Evolutionary conservation across 495 filamentous ascomycete genomes (phyloP), one percentile per base, ranked within the genome.

Genomic region (Tetracladium setigerum): DNA sequence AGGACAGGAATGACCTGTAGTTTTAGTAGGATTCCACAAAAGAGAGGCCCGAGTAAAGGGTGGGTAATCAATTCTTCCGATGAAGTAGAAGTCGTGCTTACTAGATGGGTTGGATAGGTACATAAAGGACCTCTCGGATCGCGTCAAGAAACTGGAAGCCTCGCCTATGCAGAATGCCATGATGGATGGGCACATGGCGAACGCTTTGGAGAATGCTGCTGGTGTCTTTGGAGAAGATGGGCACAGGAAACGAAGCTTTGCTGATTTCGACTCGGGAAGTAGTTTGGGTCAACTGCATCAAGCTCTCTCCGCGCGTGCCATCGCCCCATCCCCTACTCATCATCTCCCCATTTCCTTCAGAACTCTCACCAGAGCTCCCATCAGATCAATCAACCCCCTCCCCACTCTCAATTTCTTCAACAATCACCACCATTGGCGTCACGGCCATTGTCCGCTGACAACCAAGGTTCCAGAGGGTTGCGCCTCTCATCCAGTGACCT

Each of bases 41-140:
- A 97, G 64, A 79, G 91, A 46, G 91, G 91, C 5, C 91, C 91
- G 5, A 95, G 87, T 57, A 97, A 97, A 79, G 91, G 91, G 81
- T 88, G 76, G 53, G 75, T 47, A 10, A 30, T 35, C 11, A 19
- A 22, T 18, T n/a, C 14, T 32, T 12, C 16, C 33, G 35, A 9
- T 36, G 13, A 34, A 30, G 12, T 11, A 4, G 10, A 11, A 13
- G 15, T n/a, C 5, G 0, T 4, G n/a, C 36, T 14, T 30, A 27
- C 12, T 45, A 41, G 14, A 44, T 38, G 37, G 10, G 36, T 45
- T 49, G 36, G 40, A 64, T 57, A 91, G 86, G 0, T 97, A 97
- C 57, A 97, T 97, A 61, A 96, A 96, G 61, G 91, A 97, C 60
- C 75, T 97, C 2, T 89, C 90, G 30, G 90, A 95, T 54, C 76